phyloP scores from a whole-genome alignment of 805 yeast genomes.

The Pichia ethanolica region DNA sequence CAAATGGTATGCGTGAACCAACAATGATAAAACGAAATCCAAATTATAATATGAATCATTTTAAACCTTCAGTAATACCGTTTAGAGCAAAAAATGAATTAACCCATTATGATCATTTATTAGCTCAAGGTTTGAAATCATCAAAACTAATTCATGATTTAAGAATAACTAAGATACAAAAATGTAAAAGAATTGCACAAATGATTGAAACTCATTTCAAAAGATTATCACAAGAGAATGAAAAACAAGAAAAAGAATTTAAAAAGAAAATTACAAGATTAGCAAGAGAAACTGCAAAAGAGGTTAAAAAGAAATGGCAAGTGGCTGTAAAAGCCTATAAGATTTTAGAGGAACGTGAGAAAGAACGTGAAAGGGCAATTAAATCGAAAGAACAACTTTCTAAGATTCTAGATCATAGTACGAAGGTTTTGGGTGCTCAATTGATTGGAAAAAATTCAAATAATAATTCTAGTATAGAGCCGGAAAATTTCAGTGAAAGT shows the following conservation, averaged over 20 bases:
- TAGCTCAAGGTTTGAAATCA: constrained; percentile 67
- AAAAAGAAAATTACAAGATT: constrained; percentile 61
- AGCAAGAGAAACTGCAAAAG: constrained; percentile 75
- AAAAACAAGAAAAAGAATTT: constrained; percentile 65
- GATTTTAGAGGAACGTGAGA: constrained; percentile 67
- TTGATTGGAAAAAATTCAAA: constrained; percentile 33
- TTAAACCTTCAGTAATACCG: constrained; percentile 34
- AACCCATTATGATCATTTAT: constrained; percentile 65
- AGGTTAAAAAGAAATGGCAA: constrained; percentile 85
- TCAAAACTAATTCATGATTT: constrained; percentile 64
- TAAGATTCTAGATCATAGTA: constrained; percentile 84
- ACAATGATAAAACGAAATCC: constrained; percentile 31
- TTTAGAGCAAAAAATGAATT: constrained; percentile 29
- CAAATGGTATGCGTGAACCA: constrained; percentile 33
- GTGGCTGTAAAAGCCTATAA: constrained; percentile 77
- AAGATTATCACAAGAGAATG: constrained; percentile 82
- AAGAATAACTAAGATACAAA: constrained; percentile 55
- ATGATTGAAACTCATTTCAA: constrained; percentile 86
- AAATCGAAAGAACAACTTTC: constrained; percentile 83
- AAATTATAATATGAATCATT: constrained; percentile 22
- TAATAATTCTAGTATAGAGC: constrained; percentile 12
- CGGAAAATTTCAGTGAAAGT: constrained; percentile 14
- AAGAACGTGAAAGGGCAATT: constrained; percentile 68
- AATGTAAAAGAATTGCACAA: constrained; percentile 63
- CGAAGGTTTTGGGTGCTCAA: constrained; percentile 84